Evolutionary conservation across 208 protist genomes (phyloP), one percentile per base, ranked within the genome.

Genomic region (Acanthamoeba lenticulata): DNA sequence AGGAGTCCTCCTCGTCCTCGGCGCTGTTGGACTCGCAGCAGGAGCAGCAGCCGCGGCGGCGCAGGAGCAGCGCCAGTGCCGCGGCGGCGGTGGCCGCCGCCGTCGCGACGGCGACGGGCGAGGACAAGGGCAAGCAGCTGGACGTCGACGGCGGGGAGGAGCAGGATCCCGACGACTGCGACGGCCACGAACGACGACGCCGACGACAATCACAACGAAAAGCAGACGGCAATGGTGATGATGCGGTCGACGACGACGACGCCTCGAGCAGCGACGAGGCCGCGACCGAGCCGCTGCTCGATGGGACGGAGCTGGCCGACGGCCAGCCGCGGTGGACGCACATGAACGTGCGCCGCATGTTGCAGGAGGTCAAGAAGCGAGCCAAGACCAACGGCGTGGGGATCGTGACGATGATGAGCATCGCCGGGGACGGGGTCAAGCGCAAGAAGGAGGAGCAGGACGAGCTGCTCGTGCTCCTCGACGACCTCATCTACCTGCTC

Each of bases 391-490:
- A 55, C 44, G 74, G 74, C 21, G 45, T 57, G 42, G 74, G 74
- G 11, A 85, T 85, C 32, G 74, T 85, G 74, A 85, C 74, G 44
- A 85, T 85, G 74, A 85, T 85, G 74, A 85, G 74, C n/a, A 85
- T 85, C 74, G 36, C 74, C 21, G 44, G 74, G 27, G 74, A 85
- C 32, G 74, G 74, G 0, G 45, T 55, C n/a, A 85, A 85, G 29
- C 38, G 74, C 27, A 85, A 85, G 74, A 85, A 85, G 74, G 74
- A 85, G 74, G 74, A 85, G 74, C 74, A 85, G 74, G 74, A 85
- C 32, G 74, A 85, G 74, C 74, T 85, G 21, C 74, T 85, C 45
- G 55, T 85, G 27, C 36, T 40, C 27, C 38, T 85, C 45, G 74
- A 85, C 32, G 74, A 85, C 45, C 74, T 85, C 74, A 85, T 85